Evolutionary conservation across 495 filamentous ascomycete species (phyloP), one percentile per base, ranked within the genome.

Genomic region (Hypoxylon fuscum): DNA sequence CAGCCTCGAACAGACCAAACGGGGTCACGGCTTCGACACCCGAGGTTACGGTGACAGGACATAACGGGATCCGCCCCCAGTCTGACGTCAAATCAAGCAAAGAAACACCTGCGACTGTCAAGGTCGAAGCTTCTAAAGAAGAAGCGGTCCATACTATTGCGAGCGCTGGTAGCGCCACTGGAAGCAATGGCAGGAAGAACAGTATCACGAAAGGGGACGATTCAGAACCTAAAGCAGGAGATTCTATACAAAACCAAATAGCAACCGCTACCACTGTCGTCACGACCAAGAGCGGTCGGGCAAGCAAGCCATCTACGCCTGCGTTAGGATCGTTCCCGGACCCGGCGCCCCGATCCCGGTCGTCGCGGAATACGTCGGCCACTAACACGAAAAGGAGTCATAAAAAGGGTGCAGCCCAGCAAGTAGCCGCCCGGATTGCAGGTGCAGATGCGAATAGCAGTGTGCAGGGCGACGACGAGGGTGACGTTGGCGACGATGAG

Each of bases 401-500:
- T 52, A 92, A 92, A 75, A 92, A 91, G 72, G 85, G 83, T 0
- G 81, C 79, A 55, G 78, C 74, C 11, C 81, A 72, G 38, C 67
- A 70, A 32, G 43, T 65, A 15, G 62, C 64, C 1, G 56, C 70
- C 0, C 68, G 73, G 22, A 62, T 73, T 2, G 71, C 77, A 10
- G 65, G 72, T 5, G 78, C 76, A 62, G 74, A 74, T 34, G 52
- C 68, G 18, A 72, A 68, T 34, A 74, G 68, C 44, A 75, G 74
- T 29, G 70, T 61, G 7, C 66, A 73, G 17, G 72, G 66, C 14
- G 76, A 72, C 29, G 76, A 78, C 2, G 81, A 81, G 25, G 87
- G 83, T 4, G 91, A 91, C 23, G 85, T 85, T 11, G 92, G 93
- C 48, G 88, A 84, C 11, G 87, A 92, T 52, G 95, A 97, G 72